Conservation (phyloP, 192 early-diverging fungal genomes). For the Mortierella antarctica region DNA sequence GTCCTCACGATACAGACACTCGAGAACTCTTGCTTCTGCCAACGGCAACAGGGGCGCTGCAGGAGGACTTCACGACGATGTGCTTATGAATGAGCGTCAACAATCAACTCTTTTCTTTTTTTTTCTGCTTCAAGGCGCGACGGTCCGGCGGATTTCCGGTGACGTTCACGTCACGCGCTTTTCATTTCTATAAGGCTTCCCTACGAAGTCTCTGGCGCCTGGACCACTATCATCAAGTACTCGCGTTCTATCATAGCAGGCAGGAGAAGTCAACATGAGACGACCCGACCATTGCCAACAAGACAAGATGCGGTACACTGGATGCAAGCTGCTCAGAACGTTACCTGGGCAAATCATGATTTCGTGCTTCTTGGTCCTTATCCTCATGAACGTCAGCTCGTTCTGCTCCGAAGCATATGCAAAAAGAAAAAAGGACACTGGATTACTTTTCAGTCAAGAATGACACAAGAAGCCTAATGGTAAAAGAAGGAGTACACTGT, state of each 20-base stretch:
- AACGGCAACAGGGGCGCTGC: too few relatives aligned
- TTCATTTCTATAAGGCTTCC: too few relatives aligned
- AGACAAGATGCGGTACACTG: neutral
- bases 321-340: neutral
- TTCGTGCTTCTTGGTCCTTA: slow-evolving; percentile 95
- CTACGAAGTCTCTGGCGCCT: slow-evolving; percentile 68
- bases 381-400: slow-evolving; percentile 92
- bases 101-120: neutral
- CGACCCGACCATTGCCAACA: neutral
- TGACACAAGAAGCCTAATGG: neutral
- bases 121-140: neutral
- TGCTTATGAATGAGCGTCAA: neutral
- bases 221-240: slow-evolving; percentile 85
- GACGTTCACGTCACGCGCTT: too few relatives aligned
- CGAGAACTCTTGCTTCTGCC: too few relatives aligned
- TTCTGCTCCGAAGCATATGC: slow-evolving; percentile 63
- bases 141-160: too few relatives aligned
- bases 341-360: slow-evolving; percentile 95
- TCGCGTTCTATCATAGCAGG: slow-evolving; percentile 71
- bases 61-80: too few relatives aligned
- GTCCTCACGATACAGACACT: too few relatives aligned
- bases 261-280: neutral
- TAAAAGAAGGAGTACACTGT: neutral
- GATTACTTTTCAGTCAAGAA: neutral
- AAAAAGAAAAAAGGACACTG: neutral